Evolutionary conservation across 345 rosid genomes (phyloP).

Genomic region (Diplotaxis tenuifolia): DNA sequence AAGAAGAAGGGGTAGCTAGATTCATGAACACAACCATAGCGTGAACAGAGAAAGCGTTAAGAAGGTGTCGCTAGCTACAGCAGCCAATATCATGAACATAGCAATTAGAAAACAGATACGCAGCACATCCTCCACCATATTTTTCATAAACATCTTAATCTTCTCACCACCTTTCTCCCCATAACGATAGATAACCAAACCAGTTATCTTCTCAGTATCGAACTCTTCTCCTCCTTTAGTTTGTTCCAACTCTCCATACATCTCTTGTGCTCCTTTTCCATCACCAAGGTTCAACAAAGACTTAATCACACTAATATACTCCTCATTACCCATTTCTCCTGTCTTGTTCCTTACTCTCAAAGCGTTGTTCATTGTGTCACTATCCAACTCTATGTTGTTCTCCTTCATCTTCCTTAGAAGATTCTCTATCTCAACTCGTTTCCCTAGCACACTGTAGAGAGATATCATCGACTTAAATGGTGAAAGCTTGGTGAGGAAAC

Average conservation of each 20-base stretch:
- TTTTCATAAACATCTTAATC: background rate
- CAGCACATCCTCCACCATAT: too few relatives aligned
- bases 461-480: too few relatives aligned
- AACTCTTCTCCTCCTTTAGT: background rate
- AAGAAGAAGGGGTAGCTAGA: too few relatives aligned
- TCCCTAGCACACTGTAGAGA: background rate
- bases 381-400: background rate
- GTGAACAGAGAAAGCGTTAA: too few relatives aligned
- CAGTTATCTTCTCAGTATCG: background rate
- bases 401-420: background rate
- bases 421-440: background rate
- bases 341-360: slow-evolving; percentile 2
- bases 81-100: too few relatives aligned
- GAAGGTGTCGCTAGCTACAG: too few relatives aligned
- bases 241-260: background rate
- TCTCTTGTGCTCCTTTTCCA: slow-evolving; percentile 5
- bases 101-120: too few relatives aligned
- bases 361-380: background rate
- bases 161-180: background rate
- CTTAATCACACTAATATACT: background rate
- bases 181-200: slow-evolving; percentile 5
- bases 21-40: too few relatives aligned
- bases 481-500: background rate
- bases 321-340: background rate
- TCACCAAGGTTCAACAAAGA: slow-evolving; percentile 1